Evolutionary conservation across 75 land plant genomes (phyloP).

Genomic region (Sequoiadendron giganteum): DNA sequence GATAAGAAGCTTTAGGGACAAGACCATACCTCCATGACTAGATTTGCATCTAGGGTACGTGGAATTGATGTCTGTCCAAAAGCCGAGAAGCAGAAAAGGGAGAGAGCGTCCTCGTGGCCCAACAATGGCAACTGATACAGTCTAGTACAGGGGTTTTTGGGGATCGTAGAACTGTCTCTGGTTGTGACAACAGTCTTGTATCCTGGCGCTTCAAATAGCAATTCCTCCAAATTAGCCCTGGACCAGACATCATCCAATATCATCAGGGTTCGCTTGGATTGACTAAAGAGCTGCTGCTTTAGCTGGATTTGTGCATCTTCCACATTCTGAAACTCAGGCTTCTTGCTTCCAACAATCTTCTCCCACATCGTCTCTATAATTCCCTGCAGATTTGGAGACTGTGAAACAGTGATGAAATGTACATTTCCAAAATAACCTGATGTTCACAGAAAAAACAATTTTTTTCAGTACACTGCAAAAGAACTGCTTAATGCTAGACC

Average conservation of each 20-base stretch:
- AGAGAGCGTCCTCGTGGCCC: conserved; percentile 39
- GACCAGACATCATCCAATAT: conserved; percentile 8
- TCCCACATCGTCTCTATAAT: no score
- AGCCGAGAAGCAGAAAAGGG: conserved; percentile 47
- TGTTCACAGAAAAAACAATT: no score
- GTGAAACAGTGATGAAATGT: no score
- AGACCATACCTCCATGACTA: conserved; percentile 45
- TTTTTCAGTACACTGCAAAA: no score
- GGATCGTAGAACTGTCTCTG: not conserved
- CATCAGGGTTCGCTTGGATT: not conserved
- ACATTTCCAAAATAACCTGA: no score
- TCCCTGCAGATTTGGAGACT: no score
- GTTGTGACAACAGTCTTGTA: conserved; percentile 4
- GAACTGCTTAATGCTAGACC: no score
- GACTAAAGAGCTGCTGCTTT: no score
- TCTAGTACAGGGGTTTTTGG: not conserved
- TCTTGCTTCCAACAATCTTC: no score
- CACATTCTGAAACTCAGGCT: no score
- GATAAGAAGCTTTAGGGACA: no score
- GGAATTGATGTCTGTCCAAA: conserved; percentile 47
- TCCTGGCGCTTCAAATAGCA: not conserved
- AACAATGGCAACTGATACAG: conserved; percentile 16
- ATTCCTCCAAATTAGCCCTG: not conserved
- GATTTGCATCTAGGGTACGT: conserved; percentile 18
- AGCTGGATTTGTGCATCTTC: no score